Percentiles rank a stretch among this genome's conserved stretches.
Evolutionary conservation across 2,329 filamentous ascomycete species (phyloP).

Genomic region (Aspergillus quadricinctus): DNA sequence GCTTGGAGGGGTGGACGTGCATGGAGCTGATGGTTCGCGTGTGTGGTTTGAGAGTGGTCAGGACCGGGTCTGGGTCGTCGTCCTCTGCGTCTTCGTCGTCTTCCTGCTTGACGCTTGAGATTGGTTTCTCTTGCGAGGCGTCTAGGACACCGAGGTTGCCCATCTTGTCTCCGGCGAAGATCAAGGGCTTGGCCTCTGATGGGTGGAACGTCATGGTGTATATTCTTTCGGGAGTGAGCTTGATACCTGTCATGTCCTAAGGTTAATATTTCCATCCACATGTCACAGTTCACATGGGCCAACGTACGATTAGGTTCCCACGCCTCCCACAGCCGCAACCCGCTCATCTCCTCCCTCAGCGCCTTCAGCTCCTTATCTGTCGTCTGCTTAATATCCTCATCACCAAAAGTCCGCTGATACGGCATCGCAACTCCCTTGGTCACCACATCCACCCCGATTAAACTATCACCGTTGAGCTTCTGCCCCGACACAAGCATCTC

Average conservation of each 20-base stretch:
- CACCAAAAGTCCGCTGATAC: constrained; percentile 77
- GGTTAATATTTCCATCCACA: constrained; percentile 2
- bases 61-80: constrained; percentile 65
- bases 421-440: constrained; percentile 66
- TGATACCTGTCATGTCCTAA: constrained; percentile 60
- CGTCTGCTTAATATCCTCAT: constrained; percentile 77
- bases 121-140: constrained; percentile 53
- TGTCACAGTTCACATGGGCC: neutral
- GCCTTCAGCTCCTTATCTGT: constrained; percentile 70
- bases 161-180: constrained; percentile 93
- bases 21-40: constrained; percentile 83
- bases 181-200: constrained; percentile 73
- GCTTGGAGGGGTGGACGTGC: constrained; percentile 67
- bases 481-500: constrained; percentile 78
- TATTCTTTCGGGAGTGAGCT: constrained; percentile 80
- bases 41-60: constrained; percentile 87
- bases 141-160: constrained; percentile 90
- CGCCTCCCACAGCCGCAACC: constrained; percentile 73
- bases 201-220: constrained; percentile 90
- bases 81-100: constrained; percentile 65
- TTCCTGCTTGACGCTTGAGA: constrained; percentile 38
- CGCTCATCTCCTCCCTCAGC: constrained; percentile 71
- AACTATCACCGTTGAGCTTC: constrained; percentile 63
- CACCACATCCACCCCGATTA: constrained; percentile 59
- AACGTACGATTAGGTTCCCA: constrained; percentile 72